Base-by-base conservation (phyloP, 139 green algal genomes). In the Desmodesmus armatus region DNA sequence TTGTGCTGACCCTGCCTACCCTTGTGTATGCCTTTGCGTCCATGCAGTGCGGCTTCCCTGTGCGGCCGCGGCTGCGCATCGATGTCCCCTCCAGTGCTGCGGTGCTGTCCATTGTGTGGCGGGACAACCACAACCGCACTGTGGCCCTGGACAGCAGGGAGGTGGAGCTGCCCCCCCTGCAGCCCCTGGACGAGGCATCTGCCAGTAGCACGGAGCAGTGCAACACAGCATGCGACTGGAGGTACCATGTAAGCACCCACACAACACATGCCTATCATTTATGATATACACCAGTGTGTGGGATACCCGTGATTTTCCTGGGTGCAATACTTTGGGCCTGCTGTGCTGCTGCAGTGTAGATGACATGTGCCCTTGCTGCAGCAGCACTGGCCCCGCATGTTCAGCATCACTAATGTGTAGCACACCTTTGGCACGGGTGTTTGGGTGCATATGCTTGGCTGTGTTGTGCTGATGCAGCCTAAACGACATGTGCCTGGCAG, bases 211-310 rank as follows among this genome's bases (percentile, higher is more conserved):
- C 65, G n/a, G 76, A 83, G 4, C 5, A 79, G 0, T 88, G 82
- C 69, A 72, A 81, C 35, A 74, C 65, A 35, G 84, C 73, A 23
- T 91, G 80, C 71, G 80, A 85, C 31, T 60, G 76, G 40, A 29
- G 6, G 31, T 87, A 88, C 53, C 78, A 82, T 33, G 70, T 91
- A n/a, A 84, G 84, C n/a, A n/a, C n/a, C n/a, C n/a, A n/a, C n/a
- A n/a, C n/a, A n/a, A n/a, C n/a, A n/a, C n/a, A n/a, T n/a, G n/a
- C n/a, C n/a, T n/a, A n/a, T n/a, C n/a, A n/a, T n/a, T n/a, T n/a
- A n/a, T n/a, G n/a, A n/a, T n/a, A n/a, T n/a, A n/a, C n/a, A n/a
- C n/a, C n/a, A n/a, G n/a, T n/a, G n/a, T n/a, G n/a, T n/a, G n/a
- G n/a, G n/a, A n/a, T n/a, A n/a, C n/a, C n/a, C n/a, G n/a, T n/a